phyloP scores from a whole-genome alignment of 108 stramenopile genomes.

The Schizochytrium sp. region DNA sequence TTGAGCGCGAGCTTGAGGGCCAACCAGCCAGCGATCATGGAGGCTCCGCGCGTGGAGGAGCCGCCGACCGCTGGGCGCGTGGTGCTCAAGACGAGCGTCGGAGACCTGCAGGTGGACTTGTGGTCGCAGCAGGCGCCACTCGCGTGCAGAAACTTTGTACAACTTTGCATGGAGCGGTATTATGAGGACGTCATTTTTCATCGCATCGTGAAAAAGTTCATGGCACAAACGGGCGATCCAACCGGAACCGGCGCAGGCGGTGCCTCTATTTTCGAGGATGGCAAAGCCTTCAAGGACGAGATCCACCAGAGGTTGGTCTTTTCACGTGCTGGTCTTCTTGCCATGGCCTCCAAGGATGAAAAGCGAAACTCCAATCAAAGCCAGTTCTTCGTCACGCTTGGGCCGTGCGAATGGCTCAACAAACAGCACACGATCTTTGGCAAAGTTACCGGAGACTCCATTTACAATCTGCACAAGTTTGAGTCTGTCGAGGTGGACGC shows the following conservation, averaged over 20 bases:
- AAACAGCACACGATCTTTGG: conserved; percentile 84
- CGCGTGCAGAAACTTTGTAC: conserved; percentile 51
- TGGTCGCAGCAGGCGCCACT: conserved; percentile 49
- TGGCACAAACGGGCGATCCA: conserved; percentile 73
- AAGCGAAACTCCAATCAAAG: conserved; percentile 55
- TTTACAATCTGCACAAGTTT: conserved; percentile 83
- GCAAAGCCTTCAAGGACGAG: conserved; percentile 56
- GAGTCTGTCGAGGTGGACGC: conserved; percentile 60
- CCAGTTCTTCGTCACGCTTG: conserved; percentile 91
- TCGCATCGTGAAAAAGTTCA: conserved; percentile 71
- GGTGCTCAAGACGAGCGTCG: conserved; percentile 42
- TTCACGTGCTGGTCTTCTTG: conserved; percentile 82
- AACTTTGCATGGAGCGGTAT: conserved; percentile 42
- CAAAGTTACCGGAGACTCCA: conserved; percentile 72
- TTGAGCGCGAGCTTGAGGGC: too few species aligned
- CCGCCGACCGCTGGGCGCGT: conserved; percentile 44
- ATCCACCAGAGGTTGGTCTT: conserved; percentile 74
- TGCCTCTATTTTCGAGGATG: conserved; percentile 24
- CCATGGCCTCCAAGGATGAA: conserved; percentile 65
- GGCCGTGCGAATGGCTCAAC: conserved; percentile 72
- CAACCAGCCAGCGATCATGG: too few species aligned
- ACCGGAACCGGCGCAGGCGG: conserved; percentile 52
- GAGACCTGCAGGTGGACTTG: conserved; percentile 48
- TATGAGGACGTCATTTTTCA: conserved; percentile 55
- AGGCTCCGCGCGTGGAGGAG: not conserved